Conservation (phyloP, 176 grass and related monocot genomes). For the Oryza glaberrima region DNA sequence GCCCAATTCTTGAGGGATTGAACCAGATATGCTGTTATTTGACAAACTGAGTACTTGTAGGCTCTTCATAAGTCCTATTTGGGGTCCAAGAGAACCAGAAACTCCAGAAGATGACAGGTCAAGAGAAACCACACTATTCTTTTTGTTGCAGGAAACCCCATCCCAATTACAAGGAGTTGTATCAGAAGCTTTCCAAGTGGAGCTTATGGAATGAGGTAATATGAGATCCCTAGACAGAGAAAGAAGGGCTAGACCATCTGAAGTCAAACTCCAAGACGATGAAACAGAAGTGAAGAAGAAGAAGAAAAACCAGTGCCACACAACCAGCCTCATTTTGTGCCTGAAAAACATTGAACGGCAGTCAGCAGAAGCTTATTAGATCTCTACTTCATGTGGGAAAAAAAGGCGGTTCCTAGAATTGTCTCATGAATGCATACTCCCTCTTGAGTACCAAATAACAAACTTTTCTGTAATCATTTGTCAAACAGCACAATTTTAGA, state of each 20-base stretch:
- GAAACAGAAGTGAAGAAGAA: constrained; percentile 45
- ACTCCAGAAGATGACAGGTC: constrained; percentile 42
- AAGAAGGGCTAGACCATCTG: constrained; percentile 61
- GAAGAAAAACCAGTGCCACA: constrained; percentile 34
- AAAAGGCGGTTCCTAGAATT: neutral
- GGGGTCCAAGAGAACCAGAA: constrained; percentile 57
- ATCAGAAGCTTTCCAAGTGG: constrained; percentile 56
- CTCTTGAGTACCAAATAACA: neutral
- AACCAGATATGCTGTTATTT: constrained; percentile 51
- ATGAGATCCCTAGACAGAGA: constrained; percentile 54
- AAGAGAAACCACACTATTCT: constrained; percentile 42
- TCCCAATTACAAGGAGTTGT: constrained; percentile 68
- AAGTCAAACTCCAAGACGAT: constrained; percentile 51
- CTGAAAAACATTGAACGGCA: neutral
- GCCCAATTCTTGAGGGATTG: constrained; percentile 59
- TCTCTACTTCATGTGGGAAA: too few relatives aligned
- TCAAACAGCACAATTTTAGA: neutral
- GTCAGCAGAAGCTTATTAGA: neutral
- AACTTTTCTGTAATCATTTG: neutral
- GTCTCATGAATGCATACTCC: neutral
- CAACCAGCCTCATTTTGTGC: constrained; percentile 44
- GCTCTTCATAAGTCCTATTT: constrained; percentile 47
- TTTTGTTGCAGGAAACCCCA: constrained; percentile 50
- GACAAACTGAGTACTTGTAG: constrained; percentile 36
- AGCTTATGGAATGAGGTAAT: constrained; percentile 41